phyloP scores from a whole-genome alignment of 2,329 filamentous ascomycete genomes.

The Fusarium sp. region DNA sequence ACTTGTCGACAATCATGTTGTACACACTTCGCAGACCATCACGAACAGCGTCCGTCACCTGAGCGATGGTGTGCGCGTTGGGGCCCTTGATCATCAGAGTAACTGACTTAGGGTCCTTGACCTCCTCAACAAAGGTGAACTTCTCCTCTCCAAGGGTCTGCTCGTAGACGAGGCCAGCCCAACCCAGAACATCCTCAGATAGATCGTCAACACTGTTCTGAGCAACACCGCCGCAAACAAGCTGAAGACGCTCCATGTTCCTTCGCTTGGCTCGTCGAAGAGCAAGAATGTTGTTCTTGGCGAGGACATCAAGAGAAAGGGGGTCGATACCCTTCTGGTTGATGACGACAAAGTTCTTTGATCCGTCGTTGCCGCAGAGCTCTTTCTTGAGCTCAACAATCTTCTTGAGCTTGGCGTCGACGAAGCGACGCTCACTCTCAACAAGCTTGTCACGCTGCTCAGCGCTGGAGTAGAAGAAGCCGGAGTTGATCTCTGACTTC shows the following conservation, averaged over 20 bases:
- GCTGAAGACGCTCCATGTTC: conserved; percentile 98
- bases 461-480: conserved; percentile 98
- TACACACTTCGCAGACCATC: conserved; percentile 97
- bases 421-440: conserved; percentile 94
- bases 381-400: conserved; percentile 99
- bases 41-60: conserved; percentile 95
- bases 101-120: conserved; percentile 98
- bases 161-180: conserved; percentile 97
- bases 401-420: conserved; percentile 96
- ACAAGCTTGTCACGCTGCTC: conserved; percentile 98
- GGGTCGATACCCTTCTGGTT: conserved; percentile 99
- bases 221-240: conserved; percentile 90
- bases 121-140: conserved; percentile 98
- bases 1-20: conserved; percentile 99
- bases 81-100: conserved; percentile 98
- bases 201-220: conserved; percentile 98
- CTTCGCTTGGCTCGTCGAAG: conserved; percentile 95
- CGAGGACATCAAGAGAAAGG: conserved; percentile 92
- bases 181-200: conserved; percentile 88
- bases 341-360: conserved; percentile 97
- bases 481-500: conserved; percentile 98
- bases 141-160: conserved; percentile 98
- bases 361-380: conserved; percentile 92
- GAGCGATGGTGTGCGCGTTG: conserved; percentile 95
- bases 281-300: conserved; percentile 98